phyloP scores from a whole-genome alignment of 2,329 filamentous ascomycete genomes.

The Nigrospora oryzae region DNA sequence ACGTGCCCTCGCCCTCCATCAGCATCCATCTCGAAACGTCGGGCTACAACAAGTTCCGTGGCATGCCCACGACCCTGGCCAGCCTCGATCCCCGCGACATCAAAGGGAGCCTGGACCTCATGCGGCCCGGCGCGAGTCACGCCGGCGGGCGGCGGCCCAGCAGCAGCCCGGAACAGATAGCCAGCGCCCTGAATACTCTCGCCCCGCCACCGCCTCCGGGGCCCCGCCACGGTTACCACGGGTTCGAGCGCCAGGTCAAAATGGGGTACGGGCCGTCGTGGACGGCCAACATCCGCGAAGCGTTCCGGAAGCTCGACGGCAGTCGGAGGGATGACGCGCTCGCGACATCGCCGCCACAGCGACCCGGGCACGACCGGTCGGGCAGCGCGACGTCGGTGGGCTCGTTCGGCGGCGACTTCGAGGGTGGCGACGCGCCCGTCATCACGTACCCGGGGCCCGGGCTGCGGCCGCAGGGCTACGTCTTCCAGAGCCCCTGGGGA shows the following conservation, averaged over 20 bases:
- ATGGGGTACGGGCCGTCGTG: conserved; percentile 49
- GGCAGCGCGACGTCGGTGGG: conserved; percentile 24
- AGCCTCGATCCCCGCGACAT: conserved; percentile 4
- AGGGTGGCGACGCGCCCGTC: conserved; percentile 17
- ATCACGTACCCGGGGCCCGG: conserved; percentile 36
- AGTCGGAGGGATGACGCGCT: conserved; percentile 17
- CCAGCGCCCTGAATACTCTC: conserved; percentile 4
- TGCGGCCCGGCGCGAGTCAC: conserved; percentile 11
- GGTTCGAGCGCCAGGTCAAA: conserved; percentile 45
- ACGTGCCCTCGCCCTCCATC: conserved; percentile 31
- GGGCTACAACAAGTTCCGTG: conserved; percentile 49
- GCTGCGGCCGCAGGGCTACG: conserved; percentile 56
- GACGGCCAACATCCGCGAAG: conserved; percentile 35
- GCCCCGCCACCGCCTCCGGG: neutral
- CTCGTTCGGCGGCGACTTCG: conserved; percentile 20
- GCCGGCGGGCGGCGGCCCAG: conserved; percentile 1
- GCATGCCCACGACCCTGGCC: conserved; percentile 26
- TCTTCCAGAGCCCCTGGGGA: conserved; percentile 80
- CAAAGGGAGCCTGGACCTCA: conserved; percentile 5
- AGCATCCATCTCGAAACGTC: conserved; percentile 44
- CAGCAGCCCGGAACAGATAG: conserved; percentile 3
- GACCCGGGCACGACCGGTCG: conserved; percentile 17
- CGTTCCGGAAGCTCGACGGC: conserved; percentile 26
- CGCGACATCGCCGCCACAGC: conserved; percentile 15
- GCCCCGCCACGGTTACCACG: conserved; percentile 10